These are phyloP conservation scores for Trypanosomatidae sp. DNA, from an alignment of 208 protist species.

Conservation along the genomic window DNA sequence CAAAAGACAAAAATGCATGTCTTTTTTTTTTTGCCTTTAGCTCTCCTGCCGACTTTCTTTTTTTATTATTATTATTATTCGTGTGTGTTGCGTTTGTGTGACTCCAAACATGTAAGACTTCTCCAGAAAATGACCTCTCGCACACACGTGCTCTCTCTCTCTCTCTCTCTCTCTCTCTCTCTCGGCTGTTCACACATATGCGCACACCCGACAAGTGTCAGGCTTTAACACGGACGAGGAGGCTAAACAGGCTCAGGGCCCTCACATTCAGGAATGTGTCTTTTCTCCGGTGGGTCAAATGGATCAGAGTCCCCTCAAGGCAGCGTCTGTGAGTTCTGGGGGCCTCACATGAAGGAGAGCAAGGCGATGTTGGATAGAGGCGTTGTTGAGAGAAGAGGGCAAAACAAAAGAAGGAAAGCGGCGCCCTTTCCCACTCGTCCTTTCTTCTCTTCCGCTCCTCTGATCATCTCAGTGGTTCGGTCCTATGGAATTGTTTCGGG, in stretches of 20 bases:
- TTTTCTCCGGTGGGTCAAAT: not conserved
- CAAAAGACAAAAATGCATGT: not conserved
- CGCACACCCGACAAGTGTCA: not conserved
- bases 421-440: not conserved
- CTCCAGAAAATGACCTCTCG: not conserved
- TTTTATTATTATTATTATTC: not conserved
- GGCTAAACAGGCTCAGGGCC: not conserved
- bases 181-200: not conserved
- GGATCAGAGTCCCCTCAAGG: not conserved
- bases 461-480: not conserved
- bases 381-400: not conserved
- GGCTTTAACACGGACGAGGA: not conserved
- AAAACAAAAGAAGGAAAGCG: not conserved
- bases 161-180: not conserved
- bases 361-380: not conserved
- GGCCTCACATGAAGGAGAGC: not conserved
- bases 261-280: not conserved
- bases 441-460: not conserved
- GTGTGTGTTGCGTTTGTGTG: not conserved
- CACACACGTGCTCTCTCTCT: not conserved
- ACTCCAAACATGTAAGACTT: not conserved
- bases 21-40: not conserved
- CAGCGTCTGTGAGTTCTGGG: not conserved
- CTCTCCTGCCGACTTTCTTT: not conserved
- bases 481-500: conserved; percentile 77